Evolutionary conservation across 768 basidiomycete genomes (phyloP).

Genomic region (Hypsizygus marmoreus): DNA sequence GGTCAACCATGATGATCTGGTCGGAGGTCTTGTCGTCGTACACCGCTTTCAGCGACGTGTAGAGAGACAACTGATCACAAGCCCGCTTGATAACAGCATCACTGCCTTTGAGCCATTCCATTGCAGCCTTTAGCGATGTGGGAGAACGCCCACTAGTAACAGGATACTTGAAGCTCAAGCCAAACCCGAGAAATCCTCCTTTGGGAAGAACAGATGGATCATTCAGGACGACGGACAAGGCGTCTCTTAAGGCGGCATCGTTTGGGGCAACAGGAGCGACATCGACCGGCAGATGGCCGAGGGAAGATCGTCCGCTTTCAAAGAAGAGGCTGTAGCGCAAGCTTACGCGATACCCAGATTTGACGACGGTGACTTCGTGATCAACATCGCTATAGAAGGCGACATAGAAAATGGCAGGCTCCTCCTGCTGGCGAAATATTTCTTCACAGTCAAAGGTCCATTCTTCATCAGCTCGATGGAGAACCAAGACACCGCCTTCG

Average conservation of each 20-base stretch:
- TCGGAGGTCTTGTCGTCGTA: conserved; percentile 12
- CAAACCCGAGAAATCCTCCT: conserved; percentile 43
- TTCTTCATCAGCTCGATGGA: conserved; percentile 34
- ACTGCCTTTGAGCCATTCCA: conserved; percentile 27
- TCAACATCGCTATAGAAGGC: conserved; percentile 43
- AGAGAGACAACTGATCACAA: conserved; percentile 18
- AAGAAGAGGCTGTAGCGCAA: conserved; percentile 45
- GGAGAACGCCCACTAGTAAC: conserved; percentile 13
- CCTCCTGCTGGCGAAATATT: conserved; percentile 4
- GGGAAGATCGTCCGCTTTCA: neutral
- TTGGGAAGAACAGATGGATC: conserved; percentile 35
- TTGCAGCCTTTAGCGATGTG: neutral
- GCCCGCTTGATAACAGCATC: conserved; percentile 26
- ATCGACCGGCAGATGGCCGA: neutral
- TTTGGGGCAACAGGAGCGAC: conserved; percentile 9
- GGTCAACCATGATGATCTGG: neutral
- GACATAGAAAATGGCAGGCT: conserved; percentile 33
- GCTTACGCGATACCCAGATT: conserved; percentile 40
- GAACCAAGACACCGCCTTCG: conserved; percentile 43
- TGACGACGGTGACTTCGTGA: conserved; percentile 38
- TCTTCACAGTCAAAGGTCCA: conserved; percentile 34
- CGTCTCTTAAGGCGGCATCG: conserved; percentile 6
- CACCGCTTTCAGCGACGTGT: conserved; percentile 20
- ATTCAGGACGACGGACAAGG: conserved; percentile 28
- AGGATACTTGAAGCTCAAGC: conserved; percentile 39